Base-by-base conservation (phyloP, 2,329 filamentous ascomycete genomes). In the Penicillium concentricum region DNA sequence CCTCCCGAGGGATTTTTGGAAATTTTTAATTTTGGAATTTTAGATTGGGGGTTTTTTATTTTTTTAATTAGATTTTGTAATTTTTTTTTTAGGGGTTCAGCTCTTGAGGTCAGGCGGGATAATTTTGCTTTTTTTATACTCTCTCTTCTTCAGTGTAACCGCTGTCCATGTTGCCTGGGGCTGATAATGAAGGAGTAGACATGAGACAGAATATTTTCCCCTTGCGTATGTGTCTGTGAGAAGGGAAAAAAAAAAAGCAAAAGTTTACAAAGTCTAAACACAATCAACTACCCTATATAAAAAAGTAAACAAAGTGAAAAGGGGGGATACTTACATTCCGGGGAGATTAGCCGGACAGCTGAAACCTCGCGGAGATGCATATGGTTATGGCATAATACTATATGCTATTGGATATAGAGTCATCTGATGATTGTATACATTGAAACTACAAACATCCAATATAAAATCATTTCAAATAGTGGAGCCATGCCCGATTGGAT, bases 71-170 rank as follows among this genome's bases (percentile, higher is more conserved):
- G 18, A 24, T 46, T 46, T 22, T 44, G 45, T 28, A 28, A 26
- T 51, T 57, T 51, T 48, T 51, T 44, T 30, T 22, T 45, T 35
- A 48, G n/a, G 35, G 39, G 28, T 30, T 54, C 54, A 54, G 58
- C 46, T 58, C 46, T 49, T 20, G 6, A 18, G 52, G 56, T 59
- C 59, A 61, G 46, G 57, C 55, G 59, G 50, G 15, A 47, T 39
- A 34, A 41, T n/a, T 54, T 52, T 39, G 18, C 38, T 51, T 59
- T 51, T 15, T 47, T 41, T 43, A 39, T 20, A 22, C 45, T 43
- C 43, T 45, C 26, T 54, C 51, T 43, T 57, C 34, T n/a, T 38
- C 59, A 57, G 61, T 66, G 63, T 66, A 65, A 65, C 63, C 63
- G 60, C 57, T 56, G 51, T 44, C 48, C 52, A 57, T 52, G 54